Conservation (phyloP, 108 stramenopile species). For the Skeletonema menzelii region DNA sequence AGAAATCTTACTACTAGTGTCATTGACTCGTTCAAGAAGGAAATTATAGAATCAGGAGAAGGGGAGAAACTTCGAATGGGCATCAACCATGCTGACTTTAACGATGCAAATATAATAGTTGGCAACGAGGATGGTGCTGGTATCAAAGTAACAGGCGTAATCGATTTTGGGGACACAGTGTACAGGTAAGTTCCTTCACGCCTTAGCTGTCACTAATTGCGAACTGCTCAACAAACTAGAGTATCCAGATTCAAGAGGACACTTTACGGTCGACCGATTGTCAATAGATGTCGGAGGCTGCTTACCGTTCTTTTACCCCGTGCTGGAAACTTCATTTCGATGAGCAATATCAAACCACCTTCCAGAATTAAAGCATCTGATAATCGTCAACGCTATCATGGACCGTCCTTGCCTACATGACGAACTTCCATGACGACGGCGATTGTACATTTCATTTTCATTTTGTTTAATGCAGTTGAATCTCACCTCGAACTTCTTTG, state of each 20-base stretch:
- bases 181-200: constrained; percentile 61
- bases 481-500: constrained; percentile 20
- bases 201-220: neutral
- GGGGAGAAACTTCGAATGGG: constrained; percentile 51
- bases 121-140: constrained; percentile 45
- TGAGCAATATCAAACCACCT: constrained; percentile 83
- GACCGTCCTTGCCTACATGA: constrained; percentile 46
- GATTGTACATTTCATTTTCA: constrained; percentile 58
- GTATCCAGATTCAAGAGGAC: constrained; percentile 57
- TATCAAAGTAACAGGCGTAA: constrained; percentile 67
- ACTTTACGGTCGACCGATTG: constrained; percentile 77
- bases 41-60: constrained; percentile 56
- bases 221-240: constrained; percentile 75
- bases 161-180: constrained; percentile 91
- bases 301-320: constrained; percentile 41
- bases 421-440: constrained; percentile 78
- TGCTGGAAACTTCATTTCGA: constrained; percentile 85
- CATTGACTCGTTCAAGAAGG: constrained; percentile 66
- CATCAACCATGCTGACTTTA: constrained; percentile 78
- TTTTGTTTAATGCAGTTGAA: constrained; percentile 4
- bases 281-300: constrained; percentile 85
- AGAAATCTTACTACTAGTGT: constrained; percentile 60
- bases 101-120: constrained; percentile 88
- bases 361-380: constrained; percentile 91
- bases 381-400: constrained; percentile 90